A percentile compares a stretch with the other conserved stretches of the same genome.
Evolutionary conservation across 371 early-diverging fungal genomes (phyloP).

Genomic region (Gilbertella persicaria): DNA sequence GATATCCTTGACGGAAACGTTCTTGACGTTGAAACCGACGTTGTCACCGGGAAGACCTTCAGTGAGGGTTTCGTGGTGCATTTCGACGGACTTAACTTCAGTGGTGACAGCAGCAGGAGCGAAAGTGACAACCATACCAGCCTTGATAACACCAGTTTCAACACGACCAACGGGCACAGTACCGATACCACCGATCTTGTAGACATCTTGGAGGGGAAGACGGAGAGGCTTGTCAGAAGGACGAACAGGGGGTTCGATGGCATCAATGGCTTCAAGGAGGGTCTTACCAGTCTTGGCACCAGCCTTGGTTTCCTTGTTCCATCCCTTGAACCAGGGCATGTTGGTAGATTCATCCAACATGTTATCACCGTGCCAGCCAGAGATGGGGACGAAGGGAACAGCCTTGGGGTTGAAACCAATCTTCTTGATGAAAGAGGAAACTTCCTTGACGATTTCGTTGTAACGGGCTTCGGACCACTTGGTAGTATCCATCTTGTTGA

Average conservation of each 20-base stretch:
- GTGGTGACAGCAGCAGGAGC: conserved; percentile 87
- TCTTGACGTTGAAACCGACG: conserved; percentile 98
- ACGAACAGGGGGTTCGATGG: conserved; percentile 90
- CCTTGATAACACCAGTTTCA: conserved; percentile 93
- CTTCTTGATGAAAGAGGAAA: conserved; percentile 93
- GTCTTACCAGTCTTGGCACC: conserved; percentile 82
- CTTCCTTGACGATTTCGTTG: conserved; percentile 93
- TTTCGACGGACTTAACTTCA: conserved; percentile 98
- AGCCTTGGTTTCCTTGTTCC: conserved; percentile 89
- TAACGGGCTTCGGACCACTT: conserved; percentile 94
- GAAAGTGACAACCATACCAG: conserved; percentile 90
- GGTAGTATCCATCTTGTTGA: conserved; percentile 99
- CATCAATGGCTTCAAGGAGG: conserved; percentile 92
- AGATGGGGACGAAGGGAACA: conserved; percentile 96
- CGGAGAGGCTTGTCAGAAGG: conserved; percentile 96
- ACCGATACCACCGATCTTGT: conserved; percentile 98
- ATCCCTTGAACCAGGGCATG: conserved; percentile 98
- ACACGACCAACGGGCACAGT: conserved; percentile 97
- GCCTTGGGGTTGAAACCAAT: conserved; percentile 92
- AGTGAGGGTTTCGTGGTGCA: conserved; percentile 94
- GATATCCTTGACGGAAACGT: conserved; percentile 94
- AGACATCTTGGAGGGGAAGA: conserved; percentile 96
- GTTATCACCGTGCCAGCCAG: conserved; percentile 98
- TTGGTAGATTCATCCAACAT: conserved; percentile 90
- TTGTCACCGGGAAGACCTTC: conserved; percentile 98